These are phyloP conservation scores for Hymenoscyphus fraxineus DNA, from an alignment of 2,329 filamentous ascomycete species.

Conservation along the genomic window DNA sequence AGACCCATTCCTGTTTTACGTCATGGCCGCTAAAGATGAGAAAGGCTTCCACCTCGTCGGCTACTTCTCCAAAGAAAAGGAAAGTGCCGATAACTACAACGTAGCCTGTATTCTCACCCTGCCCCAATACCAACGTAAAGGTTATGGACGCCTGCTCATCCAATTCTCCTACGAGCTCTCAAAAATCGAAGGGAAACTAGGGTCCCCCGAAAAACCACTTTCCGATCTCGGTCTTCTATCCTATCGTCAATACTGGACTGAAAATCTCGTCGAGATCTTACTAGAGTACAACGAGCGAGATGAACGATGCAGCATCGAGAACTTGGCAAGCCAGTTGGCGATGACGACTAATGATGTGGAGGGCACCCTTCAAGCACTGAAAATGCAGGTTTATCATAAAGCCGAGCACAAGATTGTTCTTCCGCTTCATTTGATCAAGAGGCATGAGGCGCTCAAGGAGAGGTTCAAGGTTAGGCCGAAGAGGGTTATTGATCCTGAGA, in stretches of 20 bases:
- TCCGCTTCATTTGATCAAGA: conserved; percentile 73
- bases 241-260: conserved; percentile 97
- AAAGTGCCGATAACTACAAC: conserved; percentile 95
- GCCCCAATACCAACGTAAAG: conserved; percentile 93
- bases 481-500: conserved; percentile 69
- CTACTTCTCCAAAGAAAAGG: conserved; percentile 99
- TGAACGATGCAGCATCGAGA: conserved; percentile 78
- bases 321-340: conserved; percentile 71
- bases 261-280: conserved; percentile 86
- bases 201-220: conserved; percentile 93
- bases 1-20: conserved; percentile 98
- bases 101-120: conserved; percentile 96
- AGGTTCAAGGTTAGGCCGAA: conserved; percentile 77
- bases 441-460: conserved; percentile 62
- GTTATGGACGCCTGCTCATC: conserved; percentile 88
- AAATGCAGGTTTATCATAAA: conserved; percentile 94
- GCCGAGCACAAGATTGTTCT: conserved; percentile 95
- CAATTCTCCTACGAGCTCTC: conserved; percentile 97
- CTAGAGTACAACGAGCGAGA: conserved; percentile 65
- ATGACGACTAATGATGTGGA: conserved; percentile 99
- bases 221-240: conserved; percentile 89
- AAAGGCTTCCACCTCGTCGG: conserved; percentile 94
- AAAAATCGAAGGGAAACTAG: conserved; percentile 90
- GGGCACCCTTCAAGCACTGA: conserved; percentile 87
- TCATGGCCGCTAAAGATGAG: conserved; percentile 87